Evolutionary conservation across 2,329 filamentous ascomycete species (phyloP).

Genomic region (Aspergillus latus): DNA sequence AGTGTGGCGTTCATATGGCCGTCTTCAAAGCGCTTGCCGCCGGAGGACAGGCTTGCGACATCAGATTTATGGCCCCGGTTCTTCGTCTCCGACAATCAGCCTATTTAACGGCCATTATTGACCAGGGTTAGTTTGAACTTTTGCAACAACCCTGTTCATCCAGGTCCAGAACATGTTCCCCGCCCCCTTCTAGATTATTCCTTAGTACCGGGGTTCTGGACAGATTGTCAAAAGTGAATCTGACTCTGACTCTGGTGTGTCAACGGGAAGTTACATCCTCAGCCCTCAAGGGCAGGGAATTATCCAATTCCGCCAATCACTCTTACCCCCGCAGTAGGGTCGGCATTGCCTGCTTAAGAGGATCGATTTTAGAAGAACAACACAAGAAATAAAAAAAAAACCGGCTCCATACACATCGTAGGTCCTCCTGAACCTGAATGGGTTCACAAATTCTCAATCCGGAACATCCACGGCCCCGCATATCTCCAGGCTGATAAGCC

Average conservation of each 20-base stretch:
- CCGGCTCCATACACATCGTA: background rate
- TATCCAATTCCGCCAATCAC: slow-evolving; percentile 15
- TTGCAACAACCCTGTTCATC: background rate
- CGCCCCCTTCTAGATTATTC: slow-evolving; percentile 3
- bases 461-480: slow-evolving; percentile 25
- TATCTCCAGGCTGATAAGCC: slow-evolving; percentile 20
- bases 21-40: background rate
- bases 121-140: background rate
- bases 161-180: slow-evolving; percentile 5
- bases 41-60: slow-evolving; percentile 2
- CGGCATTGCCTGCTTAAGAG: background rate
- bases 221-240: background rate
- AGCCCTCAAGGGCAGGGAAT: background rate
- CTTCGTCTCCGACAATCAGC: background rate
- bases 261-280: background rate
- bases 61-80: background rate
- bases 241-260: background rate
- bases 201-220: background rate
- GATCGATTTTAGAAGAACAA: background rate
- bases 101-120: background rate
- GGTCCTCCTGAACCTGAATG: background rate
- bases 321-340: background rate
- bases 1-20: background rate
- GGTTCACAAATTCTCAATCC: slow-evolving; percentile 6
- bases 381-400: background rate